These are phyloP conservation scores for Syncephalastrum contaminatum DNA, from an alignment of 371 early-diverging fungal species.

Conservation along the genomic window DNA sequence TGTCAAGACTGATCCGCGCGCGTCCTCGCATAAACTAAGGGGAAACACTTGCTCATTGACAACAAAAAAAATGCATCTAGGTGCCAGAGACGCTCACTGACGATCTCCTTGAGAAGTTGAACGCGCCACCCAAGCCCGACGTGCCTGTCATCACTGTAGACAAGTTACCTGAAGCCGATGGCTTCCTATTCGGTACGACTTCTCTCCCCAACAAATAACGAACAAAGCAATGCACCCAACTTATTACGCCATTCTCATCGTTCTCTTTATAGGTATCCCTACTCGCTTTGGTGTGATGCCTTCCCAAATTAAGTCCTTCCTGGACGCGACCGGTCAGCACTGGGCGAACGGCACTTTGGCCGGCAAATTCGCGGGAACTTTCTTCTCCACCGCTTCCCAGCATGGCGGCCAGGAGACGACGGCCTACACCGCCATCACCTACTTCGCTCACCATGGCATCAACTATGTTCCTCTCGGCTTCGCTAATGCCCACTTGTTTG, in stretches of 20 bases:
- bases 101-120: conserved; percentile 69
- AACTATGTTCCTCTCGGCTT: conserved; percentile 69
- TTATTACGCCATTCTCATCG: too few species aligned
- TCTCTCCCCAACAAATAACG: too few species aligned
- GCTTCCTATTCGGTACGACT: conserved; percentile 65
- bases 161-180: conserved; percentile 70
- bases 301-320: conserved; percentile 65
- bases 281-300: conserved; percentile 67
- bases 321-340: conserved; percentile 67
- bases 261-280: conserved; percentile 34
- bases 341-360: conserved; percentile 61
- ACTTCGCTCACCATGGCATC: conserved; percentile 74
- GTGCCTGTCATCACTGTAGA: conserved; percentile 63
- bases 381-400: conserved; percentile 67
- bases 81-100: conserved; percentile 66
- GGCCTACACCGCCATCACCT: conserved; percentile 55
- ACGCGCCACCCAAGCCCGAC: conserved; percentile 60
- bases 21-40: neutral
- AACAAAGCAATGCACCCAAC: too few species aligned
- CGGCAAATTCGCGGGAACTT: conserved; percentile 67
- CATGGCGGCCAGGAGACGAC: conserved; percentile 79
- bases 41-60: too few species aligned
- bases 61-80: too few species aligned
- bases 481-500: conserved; percentile 32
- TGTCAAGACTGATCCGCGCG: neutral